Evolutionary conservation across 352 stramenopile genomes (phyloP).

Genomic region (Pythium folliculosum): DNA sequence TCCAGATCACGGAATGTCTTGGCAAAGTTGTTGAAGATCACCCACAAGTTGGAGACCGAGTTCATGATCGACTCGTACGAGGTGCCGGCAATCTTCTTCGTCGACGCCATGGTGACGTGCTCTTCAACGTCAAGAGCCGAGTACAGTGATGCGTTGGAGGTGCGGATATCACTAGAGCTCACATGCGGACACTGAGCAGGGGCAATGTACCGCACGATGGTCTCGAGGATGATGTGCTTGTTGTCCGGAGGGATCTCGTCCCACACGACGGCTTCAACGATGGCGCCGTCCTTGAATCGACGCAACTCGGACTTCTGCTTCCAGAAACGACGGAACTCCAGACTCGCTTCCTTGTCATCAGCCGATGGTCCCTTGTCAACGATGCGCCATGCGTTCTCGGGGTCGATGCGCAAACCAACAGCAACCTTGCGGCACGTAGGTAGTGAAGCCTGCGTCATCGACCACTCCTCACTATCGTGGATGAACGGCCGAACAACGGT

Average conservation of each 20-base stretch:
- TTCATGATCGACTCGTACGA: constrained; percentile 81
- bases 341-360: constrained; percentile 72
- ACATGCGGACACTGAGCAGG: constrained; percentile 67
- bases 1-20: constrained; percentile 77
- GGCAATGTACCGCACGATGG: constrained; percentile 77
- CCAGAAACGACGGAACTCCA: constrained; percentile 89
- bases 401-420: constrained; percentile 80
- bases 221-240: constrained; percentile 69
- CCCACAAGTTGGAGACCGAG: constrained; percentile 71
- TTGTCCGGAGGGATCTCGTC: constrained; percentile 70
- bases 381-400: constrained; percentile 73
- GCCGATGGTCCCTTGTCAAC: constrained; percentile 89
- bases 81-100: constrained; percentile 45
- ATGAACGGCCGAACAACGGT: constrained; percentile 56
- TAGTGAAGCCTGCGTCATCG: constrained; percentile 38
- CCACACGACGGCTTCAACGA: constrained; percentile 90
- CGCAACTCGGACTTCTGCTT: constrained; percentile 85
- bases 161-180: constrained; percentile 56
- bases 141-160: constrained; percentile 75
- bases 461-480: constrained; percentile 52
- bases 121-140: constrained; percentile 66
- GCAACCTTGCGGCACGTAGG: constrained; percentile 62
- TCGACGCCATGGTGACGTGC: constrained; percentile 29
- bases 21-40: constrained; percentile 80
- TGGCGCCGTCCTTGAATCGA: constrained; percentile 89